Conservation (phyloP, 352 stramenopile species). For the Phytophthora podocarpi region DNA sequence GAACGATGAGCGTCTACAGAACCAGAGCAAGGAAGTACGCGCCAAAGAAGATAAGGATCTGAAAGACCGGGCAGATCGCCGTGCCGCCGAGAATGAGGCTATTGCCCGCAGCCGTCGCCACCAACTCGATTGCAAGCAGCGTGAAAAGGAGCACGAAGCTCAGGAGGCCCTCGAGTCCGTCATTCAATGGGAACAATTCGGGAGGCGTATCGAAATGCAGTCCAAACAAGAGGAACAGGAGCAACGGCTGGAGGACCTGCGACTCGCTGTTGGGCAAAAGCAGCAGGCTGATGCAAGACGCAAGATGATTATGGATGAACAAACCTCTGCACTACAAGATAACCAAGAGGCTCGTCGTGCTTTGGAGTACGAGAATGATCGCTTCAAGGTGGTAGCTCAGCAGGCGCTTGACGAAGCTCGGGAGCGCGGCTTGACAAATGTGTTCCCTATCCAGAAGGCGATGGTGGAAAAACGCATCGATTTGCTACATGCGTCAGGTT, state of each 20-base stretch:
- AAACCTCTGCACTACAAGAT: conserved; percentile 33
- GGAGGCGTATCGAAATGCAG: conserved; percentile 60
- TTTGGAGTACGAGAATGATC: conserved; percentile 56
- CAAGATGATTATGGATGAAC: conserved; percentile 52
- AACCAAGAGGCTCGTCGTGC: conserved; percentile 39
- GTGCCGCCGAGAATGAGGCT: conserved; percentile 64
- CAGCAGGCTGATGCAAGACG: conserved; percentile 75
- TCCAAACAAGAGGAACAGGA: conserved; percentile 69
- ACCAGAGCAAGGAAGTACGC: conserved; percentile 74
- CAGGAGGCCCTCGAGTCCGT: conserved; percentile 55
- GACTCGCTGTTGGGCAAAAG: conserved; percentile 72
- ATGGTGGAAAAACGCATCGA: conserved; percentile 75
- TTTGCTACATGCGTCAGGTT: conserved; percentile 69
- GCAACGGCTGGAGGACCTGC: conserved; percentile 56
- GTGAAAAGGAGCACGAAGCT: conserved; percentile 38
- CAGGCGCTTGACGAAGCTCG: conserved; percentile 65
- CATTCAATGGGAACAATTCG: conserved; percentile 73
- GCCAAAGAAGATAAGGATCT: conserved; percentile 75
- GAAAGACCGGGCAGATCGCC: conserved; percentile 57
- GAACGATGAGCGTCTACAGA: conserved; percentile 62
- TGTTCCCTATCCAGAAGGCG: conserved; percentile 78
- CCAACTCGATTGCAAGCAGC: conserved; percentile 64
- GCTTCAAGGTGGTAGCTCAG: conserved; percentile 61
- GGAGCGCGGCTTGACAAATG: conserved; percentile 58
- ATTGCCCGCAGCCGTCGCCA: conserved; percentile 62